Conservation (phyloP, 2,329 filamentous ascomycete species). For the Colletotrichum sp. region DNA sequence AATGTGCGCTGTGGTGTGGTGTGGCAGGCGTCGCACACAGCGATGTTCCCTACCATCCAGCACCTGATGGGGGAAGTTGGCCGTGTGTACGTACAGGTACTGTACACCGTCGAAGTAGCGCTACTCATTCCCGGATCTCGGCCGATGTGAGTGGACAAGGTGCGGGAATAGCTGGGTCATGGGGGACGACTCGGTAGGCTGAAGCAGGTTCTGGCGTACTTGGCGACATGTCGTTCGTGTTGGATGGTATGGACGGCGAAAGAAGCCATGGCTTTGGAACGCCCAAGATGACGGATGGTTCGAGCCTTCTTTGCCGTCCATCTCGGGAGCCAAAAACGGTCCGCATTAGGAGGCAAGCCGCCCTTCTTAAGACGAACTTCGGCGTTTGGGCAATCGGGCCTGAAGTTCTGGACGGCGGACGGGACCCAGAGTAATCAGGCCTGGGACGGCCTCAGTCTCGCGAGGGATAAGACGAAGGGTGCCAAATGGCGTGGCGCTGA, state of each 20-base stretch:
- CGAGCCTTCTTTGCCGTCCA: background rate
- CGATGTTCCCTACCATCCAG: background rate
- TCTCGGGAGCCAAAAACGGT: slow-evolving; percentile 3
- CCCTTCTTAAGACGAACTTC: slow-evolving; percentile 11
- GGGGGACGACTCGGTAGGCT: background rate
- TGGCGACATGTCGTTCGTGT: background rate
- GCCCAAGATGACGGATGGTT: background rate
- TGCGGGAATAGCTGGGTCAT: background rate
- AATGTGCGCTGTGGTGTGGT: background rate
- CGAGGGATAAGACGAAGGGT: background rate
- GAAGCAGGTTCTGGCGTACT: background rate
- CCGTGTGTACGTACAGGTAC: background rate
- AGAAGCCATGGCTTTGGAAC: background rate
- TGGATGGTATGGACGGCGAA: background rate
- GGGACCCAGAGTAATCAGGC: slow-evolving; percentile 8
- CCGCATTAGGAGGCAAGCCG: background rate
- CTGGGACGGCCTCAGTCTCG: background rate
- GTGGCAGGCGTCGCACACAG: background rate
- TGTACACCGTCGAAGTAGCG: background rate
- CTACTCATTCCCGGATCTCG: background rate
- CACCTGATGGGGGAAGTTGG: background rate
- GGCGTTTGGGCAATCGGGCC: background rate
- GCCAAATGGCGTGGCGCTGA: background rate
- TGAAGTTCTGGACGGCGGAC: slow-evolving; percentile 2
- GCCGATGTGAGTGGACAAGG: background rate